Evolutionary conservation across 1,139 yeast species (phyloP).

Genomic region (Candida pseudoviswanathii): DNA sequence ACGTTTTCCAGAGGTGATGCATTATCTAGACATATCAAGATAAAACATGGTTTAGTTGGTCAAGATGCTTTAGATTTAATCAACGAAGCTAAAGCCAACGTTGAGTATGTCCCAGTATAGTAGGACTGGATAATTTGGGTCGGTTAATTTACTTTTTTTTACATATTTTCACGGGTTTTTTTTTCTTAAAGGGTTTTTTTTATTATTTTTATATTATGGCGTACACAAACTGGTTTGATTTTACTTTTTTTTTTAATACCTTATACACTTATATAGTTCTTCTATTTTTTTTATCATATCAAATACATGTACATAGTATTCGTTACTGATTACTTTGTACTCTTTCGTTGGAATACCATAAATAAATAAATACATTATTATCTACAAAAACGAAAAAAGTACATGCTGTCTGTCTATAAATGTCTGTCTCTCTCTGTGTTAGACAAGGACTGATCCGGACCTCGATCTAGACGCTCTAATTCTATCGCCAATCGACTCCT

Average conservation of each 20-base stretch:
- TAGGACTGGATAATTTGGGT: background rate
- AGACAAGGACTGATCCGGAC: background rate
- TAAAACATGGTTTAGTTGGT: constrained; percentile 50
- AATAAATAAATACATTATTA: background rate
- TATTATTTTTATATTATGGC: background rate
- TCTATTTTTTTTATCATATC: background rate
- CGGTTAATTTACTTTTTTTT: constrained; percentile 1
- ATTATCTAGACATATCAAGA: constrained; percentile 50
- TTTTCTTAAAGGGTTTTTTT: background rate
- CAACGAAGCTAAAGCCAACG: constrained; percentile 74
- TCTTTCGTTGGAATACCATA: background rate
- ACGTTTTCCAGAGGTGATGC: constrained; percentile 55
- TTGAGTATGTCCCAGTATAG: constrained; percentile 54
- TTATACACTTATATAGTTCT: constrained; percentile 1
- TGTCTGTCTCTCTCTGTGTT: background rate
- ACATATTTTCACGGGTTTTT: constrained; percentile 2
- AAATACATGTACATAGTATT: constrained; percentile 9
- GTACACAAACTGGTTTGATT: constrained; percentile 2
- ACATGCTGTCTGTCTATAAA: background rate
- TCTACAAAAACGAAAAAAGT: background rate
- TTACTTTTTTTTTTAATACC: background rate
- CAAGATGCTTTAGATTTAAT: constrained; percentile 59
- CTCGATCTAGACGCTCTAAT: constrained; percentile 2
- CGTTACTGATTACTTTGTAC: constrained; percentile 5
- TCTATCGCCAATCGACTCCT: background rate